Evolutionary conservation across 1,284 basidiomycete genomes (phyloP).

Genomic region (Exsudoporus floridanus): DNA sequence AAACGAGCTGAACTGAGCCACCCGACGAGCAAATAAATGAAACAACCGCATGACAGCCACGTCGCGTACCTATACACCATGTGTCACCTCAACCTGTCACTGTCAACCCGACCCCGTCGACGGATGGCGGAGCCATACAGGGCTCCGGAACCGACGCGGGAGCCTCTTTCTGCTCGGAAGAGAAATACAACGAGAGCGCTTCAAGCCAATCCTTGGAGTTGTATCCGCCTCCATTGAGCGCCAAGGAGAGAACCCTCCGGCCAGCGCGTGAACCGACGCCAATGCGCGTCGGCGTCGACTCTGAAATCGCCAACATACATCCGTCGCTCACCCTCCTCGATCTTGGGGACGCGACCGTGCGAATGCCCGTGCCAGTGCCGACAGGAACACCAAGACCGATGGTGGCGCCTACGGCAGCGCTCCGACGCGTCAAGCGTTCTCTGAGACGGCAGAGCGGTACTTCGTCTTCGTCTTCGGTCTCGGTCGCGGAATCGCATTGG

Average conservation of each 20-base stretch:
- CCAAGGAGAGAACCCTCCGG: conserved; percentile 5
- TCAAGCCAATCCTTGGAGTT: conserved; percentile 21
- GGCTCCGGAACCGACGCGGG: background rate
- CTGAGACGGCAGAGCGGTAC: conserved; percentile 17
- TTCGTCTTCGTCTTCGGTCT: conserved; percentile 19
- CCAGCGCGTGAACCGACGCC: conserved; percentile 8
- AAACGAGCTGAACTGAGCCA: background rate
- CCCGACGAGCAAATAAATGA: background rate
- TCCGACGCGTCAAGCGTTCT: conserved; percentile 11
- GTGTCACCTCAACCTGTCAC: background rate
- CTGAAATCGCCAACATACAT: conserved; percentile 17
- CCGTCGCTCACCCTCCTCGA: conserved; percentile 22
- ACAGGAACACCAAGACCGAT: background rate
- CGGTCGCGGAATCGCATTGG: conserved; percentile 1
- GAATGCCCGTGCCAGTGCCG: background rate
- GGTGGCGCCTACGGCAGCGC: background rate
- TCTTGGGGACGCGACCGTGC: conserved; percentile 6
- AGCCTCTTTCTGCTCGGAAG: background rate
- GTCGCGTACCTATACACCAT: background rate
- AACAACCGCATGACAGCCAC: background rate
- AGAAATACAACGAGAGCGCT: conserved; percentile 16
- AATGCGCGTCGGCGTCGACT: conserved; percentile 21
- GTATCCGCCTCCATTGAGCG: conserved; percentile 2
- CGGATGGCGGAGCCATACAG: background rate
- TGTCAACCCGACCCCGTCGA: background rate